Conservation (phyloP, 139 green algal species). For the Diplosphaera chodatii region DNA sequence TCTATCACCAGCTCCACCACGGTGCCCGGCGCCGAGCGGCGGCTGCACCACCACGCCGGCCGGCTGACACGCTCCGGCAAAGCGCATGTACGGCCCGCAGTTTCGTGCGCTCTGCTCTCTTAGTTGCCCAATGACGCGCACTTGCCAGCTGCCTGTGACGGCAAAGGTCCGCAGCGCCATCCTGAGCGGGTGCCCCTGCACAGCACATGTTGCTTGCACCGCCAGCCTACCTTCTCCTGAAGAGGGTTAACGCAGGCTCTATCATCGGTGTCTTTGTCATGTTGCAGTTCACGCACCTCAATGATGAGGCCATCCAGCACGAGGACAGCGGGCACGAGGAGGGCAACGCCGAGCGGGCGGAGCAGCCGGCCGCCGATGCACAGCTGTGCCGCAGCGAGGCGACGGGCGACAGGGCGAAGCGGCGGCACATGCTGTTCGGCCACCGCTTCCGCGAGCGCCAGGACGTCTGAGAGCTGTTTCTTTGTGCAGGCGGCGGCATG, state of each 20-base stretch:
- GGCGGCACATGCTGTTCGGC: neutral
- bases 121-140: too few relatives aligned
- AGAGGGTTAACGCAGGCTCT: too few relatives aligned
- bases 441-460: neutral
- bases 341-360: neutral
- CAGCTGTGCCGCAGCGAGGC: neutral
- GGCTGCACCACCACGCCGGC: neutral
- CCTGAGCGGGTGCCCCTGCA: too few relatives aligned
- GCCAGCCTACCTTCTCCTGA: too few relatives aligned
- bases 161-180: too few relatives aligned
- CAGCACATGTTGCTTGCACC: too few relatives aligned
- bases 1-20: neutral
- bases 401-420: neutral
- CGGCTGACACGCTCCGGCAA: neutral
- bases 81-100: neutral
- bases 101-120: too few relatives aligned
- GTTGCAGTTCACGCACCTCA: neutral
- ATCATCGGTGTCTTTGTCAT: too few relatives aligned
- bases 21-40: neutral
- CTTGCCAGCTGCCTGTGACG: too few relatives aligned
- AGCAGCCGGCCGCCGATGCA: neutral
- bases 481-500: too few relatives aligned
- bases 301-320: neutral
- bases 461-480: too few relatives aligned
- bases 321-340: neutral